These are phyloP conservation scores for Gentiana macrophylla DNA, from an alignment of 257 asterid species.

Conservation along the genomic window DNA sequence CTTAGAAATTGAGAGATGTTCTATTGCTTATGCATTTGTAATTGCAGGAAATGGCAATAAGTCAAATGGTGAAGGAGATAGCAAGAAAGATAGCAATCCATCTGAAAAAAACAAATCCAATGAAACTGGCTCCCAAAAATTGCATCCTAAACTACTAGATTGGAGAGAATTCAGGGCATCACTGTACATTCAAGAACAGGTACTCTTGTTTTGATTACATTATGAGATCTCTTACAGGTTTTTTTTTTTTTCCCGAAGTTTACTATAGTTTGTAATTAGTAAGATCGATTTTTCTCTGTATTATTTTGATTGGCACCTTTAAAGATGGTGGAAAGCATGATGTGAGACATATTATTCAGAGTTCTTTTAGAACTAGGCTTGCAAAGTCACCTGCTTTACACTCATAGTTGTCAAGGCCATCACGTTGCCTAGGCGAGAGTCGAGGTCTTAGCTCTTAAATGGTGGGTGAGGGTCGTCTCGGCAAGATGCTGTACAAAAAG, in stretches of 20 bases:
- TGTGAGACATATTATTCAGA: constrained; percentile 1
- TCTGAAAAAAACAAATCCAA: constrained; percentile 41
- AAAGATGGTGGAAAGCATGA: constrained; percentile 1
- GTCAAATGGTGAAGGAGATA: constrained; percentile 50
- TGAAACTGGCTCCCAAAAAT: constrained; percentile 32
- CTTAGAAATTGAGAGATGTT: not conserved
- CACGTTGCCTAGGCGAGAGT: too few species aligned
- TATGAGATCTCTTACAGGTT: not conserved
- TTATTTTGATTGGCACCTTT: not conserved
- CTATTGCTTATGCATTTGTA: not conserved
- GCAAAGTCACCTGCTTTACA: too few species aligned
- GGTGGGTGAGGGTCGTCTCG: too few species aligned
- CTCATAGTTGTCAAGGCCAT: too few species aligned
- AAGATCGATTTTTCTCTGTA: not conserved
- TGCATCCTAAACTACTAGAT: constrained; percentile 51
- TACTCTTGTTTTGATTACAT: constrained; percentile 6
- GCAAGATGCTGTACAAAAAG: too few species aligned
- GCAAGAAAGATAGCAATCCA: constrained; percentile 42
- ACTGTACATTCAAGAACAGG: constrained; percentile 34
- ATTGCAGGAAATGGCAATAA: constrained; percentile 30
- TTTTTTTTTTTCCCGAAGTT: constrained; percentile 8
- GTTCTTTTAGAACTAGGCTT: too few species aligned
- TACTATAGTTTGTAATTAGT: not conserved
- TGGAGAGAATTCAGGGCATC: constrained; percentile 53
- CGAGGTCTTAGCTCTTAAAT: too few species aligned